Conservation (phyloP, 345 rosid species). For the Brassica cretica region DNA sequence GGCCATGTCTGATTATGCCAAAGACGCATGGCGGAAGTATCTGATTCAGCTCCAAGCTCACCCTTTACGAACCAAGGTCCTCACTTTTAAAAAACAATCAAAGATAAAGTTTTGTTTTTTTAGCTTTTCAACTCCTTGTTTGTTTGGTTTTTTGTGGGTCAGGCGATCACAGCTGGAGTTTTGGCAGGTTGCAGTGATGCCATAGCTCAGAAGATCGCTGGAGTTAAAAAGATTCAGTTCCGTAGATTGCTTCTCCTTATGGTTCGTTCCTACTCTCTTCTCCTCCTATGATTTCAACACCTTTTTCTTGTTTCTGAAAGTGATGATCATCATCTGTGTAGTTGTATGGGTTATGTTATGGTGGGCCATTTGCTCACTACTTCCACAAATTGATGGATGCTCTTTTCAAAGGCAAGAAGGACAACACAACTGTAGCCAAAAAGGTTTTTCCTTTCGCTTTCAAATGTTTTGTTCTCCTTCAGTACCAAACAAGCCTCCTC, state of each 20-base stretch:
- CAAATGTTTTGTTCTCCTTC: background rate
- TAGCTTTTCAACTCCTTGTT: background rate
- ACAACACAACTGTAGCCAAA: slow-evolving; percentile 69
- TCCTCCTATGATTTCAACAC: background rate
- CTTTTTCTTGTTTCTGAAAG: slow-evolving; percentile 2
- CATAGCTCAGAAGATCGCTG: slow-evolving; percentile 86
- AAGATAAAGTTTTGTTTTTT: background rate
- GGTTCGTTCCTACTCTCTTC: slow-evolving; percentile 46
- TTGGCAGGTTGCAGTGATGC: slow-evolving; percentile 78
- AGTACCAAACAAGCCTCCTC: background rate
- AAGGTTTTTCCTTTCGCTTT: slow-evolving; percentile 48
- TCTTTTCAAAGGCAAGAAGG: slow-evolving; percentile 75
- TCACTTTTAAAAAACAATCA: background rate
- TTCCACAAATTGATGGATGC: slow-evolving; percentile 79
- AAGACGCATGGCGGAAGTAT: slow-evolving; percentile 88
- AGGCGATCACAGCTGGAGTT: slow-evolving; percentile 85
- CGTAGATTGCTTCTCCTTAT: slow-evolving; percentile 66
- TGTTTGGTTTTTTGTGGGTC: background rate
- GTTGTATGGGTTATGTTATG: slow-evolving; percentile 89
- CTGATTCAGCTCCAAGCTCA: slow-evolving; percentile 80
- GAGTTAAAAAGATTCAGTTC: slow-evolving; percentile 66
- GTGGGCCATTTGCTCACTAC: slow-evolving; percentile 91
- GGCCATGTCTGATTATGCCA: slow-evolving; percentile 67
- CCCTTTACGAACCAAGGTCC: slow-evolving; percentile 83
- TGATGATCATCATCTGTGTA: slow-evolving; percentile 26